These are phyloP conservation scores for Podospora comata DNA, from an alignment of 495 filamentous ascomycete genomes.

Conservation along the genomic window DNA sequence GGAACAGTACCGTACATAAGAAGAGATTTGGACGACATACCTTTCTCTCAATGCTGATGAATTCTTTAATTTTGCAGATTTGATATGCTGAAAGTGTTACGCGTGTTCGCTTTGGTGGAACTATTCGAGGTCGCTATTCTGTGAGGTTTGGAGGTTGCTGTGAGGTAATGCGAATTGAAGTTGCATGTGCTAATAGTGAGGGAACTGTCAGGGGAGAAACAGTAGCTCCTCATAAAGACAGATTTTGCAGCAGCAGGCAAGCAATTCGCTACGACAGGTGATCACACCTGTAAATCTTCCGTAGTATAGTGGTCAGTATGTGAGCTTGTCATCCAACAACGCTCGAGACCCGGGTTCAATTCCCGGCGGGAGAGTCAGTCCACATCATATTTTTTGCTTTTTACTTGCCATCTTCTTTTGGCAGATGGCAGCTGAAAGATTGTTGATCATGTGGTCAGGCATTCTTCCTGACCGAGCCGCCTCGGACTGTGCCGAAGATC, in stretches of 20 bases:
- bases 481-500: background rate
- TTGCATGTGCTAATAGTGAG: no score
- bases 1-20: background rate
- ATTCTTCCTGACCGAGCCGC: background rate
- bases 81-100: no score
- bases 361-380: conserved; percentile 7
- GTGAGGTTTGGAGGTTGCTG: no score
- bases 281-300: conserved; percentile 4
- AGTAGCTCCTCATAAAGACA: rapidly evolving
- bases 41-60: background rate
- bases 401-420: background rate
- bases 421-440: no score
- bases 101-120: no score
- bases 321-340: conserved; percentile 8
- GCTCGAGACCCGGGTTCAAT: conserved; percentile 8
- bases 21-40: background rate
- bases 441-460: background rate
- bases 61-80: no score
- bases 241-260: background rate
- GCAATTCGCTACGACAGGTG: conserved; percentile 1
- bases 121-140: no score
- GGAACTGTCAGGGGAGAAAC: no score
- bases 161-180: no score
- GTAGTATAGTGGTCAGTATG: conserved; percentile 9
- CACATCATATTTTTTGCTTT: background rate